Evolutionary conservation across 2,329 filamentous ascomycete genomes (phyloP).

Genomic region (Diaporthe sp.): DNA sequence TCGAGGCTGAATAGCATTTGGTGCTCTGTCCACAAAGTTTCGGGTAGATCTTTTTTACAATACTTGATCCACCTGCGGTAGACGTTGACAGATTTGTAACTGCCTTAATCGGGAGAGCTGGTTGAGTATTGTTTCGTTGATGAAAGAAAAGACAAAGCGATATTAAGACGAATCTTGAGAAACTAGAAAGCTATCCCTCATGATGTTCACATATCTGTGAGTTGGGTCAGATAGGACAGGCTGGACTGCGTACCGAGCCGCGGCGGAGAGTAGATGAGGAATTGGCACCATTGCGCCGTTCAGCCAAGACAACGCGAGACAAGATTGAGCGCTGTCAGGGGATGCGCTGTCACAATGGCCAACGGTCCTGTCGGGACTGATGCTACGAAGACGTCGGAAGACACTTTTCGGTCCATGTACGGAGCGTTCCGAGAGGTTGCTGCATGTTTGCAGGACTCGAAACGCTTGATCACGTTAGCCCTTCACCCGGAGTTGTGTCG

Average conservation of each 20-base stretch:
- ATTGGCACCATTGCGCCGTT: background rate
- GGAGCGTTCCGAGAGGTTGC: conserved; percentile 16
- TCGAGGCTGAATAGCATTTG: background rate
- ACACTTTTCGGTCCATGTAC: background rate
- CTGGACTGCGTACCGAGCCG: background rate
- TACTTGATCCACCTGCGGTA: background rate
- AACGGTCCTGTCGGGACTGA: background rate
- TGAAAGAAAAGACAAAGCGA: background rate
- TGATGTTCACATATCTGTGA: background rate
- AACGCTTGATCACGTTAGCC: conserved; percentile 15
- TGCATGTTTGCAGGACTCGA: conserved; percentile 22
- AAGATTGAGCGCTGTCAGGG: conserved; percentile 15
- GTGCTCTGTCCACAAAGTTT: background rate
- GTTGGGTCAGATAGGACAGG: background rate
- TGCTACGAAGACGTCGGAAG: background rate
- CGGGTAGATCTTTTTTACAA: background rate
- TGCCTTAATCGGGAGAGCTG: background rate
- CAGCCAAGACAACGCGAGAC: conserved; percentile 11
- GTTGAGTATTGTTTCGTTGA: background rate
- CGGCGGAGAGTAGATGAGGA: background rate
- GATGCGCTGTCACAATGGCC: background rate
- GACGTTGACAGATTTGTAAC: background rate
- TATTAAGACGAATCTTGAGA: background rate
- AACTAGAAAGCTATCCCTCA: background rate
- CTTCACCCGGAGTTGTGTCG: conserved; percentile 16